Percentiles rank a stretch among this genome's conserved stretches.
These are phyloP conservation scores for Stachybotrys elegans DNA, from an alignment of 2,329 filamentous ascomycete genomes.

Conservation along the genomic window DNA sequence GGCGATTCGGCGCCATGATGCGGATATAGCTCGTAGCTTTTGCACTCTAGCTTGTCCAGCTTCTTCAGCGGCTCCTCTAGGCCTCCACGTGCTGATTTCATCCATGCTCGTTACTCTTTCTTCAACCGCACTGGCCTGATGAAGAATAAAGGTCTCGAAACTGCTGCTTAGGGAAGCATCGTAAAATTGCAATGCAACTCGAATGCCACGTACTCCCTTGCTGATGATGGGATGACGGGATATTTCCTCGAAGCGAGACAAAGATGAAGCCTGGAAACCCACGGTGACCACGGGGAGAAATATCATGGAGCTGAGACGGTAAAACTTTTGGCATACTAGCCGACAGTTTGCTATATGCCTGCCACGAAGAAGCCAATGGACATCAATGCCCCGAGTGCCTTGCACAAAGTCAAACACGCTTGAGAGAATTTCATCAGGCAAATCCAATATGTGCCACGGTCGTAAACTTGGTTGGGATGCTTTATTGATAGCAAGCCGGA, in stretches of 20 bases:
- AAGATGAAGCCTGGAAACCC: not conserved
- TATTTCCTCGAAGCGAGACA: slow-evolving; percentile 4
- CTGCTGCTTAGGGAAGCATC: slow-evolving; percentile 1
- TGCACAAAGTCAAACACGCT: not conserved
- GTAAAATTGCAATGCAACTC: slow-evolving; percentile 1
- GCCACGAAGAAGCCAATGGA: not conserved
- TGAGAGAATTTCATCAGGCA: not conserved
- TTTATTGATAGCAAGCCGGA: not conserved
- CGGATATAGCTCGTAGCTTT: not conserved
- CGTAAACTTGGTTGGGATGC: not conserved
- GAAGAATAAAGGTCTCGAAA: slow-evolving; percentile 1
- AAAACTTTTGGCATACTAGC: slow-evolving; percentile 3
- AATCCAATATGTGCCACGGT: not conserved
- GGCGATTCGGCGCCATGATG: slow-evolving; percentile 1
- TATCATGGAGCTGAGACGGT: not conserved
- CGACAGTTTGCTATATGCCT: slow-evolving; percentile 3
- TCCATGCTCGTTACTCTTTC: not conserved
- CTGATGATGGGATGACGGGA: slow-evolving; percentile 3
- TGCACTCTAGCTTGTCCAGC: not conserved
- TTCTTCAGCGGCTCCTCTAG: not conserved
- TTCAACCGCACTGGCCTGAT: not conserved
- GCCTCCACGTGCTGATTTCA: not conserved
- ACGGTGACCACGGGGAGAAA: slow-evolving; percentile 1
- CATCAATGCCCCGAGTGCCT: not conserved
- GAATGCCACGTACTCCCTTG: slow-evolving; percentile 1